phyloP scores from a whole-genome alignment of 345 rosid genomes.

The Salix viminalis region DNA sequence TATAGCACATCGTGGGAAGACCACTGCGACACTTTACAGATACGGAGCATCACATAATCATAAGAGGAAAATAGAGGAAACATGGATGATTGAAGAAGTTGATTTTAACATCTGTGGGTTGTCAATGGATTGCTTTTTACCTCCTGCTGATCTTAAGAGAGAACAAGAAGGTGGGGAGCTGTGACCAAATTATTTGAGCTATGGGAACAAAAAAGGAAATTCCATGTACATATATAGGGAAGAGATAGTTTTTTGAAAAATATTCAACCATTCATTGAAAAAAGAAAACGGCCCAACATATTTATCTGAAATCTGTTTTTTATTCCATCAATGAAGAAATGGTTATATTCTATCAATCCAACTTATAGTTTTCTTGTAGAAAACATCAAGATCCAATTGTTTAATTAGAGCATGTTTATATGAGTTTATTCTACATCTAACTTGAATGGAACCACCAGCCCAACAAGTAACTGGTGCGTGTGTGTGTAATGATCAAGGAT shows the following conservation, averaged over 20 bases:
- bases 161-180: conserved; percentile 31
- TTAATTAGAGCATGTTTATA: no score
- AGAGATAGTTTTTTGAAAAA: neutral
- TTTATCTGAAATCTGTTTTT: no score
- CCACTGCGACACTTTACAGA: conserved; percentile 52
- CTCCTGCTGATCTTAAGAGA: conserved; percentile 76
- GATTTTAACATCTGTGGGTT: conserved; percentile 81
- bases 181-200: neutral
- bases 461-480: no score
- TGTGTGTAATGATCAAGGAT: no score
- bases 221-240: neutral
- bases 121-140: conserved; percentile 68
- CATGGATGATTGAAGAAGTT: conserved; percentile 87
- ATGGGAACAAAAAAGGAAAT: neutral
- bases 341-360: no score
- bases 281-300: no score
- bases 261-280: no score
- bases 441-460: no score
- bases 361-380: no score
- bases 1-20: conserved; percentile 72
- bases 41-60: conserved; percentile 62
- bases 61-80: conserved; percentile 74
- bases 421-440: no score
- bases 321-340: no score
- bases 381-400: no score